phyloP scores from a whole-genome alignment of 23 red algal species.

The Cyanidioschyzon merolae region DNA sequence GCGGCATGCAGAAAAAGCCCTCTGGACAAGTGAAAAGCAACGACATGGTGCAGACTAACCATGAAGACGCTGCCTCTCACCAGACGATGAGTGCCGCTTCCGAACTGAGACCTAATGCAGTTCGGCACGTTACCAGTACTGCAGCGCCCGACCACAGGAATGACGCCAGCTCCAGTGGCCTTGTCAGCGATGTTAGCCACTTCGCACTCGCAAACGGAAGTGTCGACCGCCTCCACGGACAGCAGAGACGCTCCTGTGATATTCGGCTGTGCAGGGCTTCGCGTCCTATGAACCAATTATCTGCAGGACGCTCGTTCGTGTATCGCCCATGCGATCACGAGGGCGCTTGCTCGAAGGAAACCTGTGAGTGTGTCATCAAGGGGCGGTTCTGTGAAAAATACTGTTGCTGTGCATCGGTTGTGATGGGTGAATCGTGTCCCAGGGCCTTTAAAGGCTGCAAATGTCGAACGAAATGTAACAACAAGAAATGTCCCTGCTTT shows the following conservation, averaged over 20 bases:
- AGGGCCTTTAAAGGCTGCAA: constrained; percentile 39
- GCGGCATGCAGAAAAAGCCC: too few relatives aligned
- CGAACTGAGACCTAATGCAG: too few relatives aligned
- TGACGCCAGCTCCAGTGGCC: not conserved
- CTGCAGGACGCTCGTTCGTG: not conserved
- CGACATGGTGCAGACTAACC: not conserved
- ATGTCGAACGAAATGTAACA: constrained; percentile 36
- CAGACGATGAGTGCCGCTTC: not conserved
- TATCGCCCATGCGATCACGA: constrained; percentile 46
- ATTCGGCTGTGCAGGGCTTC: not conserved
- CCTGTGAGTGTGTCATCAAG: constrained; percentile 42
- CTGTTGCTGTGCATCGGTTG: constrained; percentile 42
- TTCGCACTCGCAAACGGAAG: not conserved
- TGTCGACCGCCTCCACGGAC: not conserved
- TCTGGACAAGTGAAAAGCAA: not conserved
- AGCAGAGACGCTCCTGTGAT: not conserved
- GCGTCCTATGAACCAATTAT: not conserved
- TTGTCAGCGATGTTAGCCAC: not conserved
- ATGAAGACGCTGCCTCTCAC: not conserved
- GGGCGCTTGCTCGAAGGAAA: constrained; percentile 40
- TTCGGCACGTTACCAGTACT: too few relatives aligned
- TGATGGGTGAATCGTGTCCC: constrained; percentile 17
- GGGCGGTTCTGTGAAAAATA: constrained; percentile 75
- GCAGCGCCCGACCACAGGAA: not conserved
- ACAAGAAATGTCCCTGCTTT: constrained; percentile 62